Base-by-base conservation (phyloP, 2,329 filamentous ascomycete species). In the Diaporthe eres region DNA sequence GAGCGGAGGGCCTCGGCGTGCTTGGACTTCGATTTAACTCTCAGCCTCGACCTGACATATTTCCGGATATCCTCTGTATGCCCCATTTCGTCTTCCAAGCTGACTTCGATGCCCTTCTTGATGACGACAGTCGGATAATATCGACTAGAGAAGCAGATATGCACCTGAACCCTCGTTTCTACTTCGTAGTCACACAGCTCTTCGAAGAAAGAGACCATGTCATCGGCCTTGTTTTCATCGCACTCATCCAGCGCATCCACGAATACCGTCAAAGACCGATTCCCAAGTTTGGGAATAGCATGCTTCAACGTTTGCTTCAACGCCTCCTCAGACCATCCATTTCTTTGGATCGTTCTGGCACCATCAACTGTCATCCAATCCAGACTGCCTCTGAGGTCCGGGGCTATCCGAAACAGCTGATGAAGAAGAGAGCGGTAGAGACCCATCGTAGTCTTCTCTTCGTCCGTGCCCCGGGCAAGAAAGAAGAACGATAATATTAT, bases 191-290 rank as follows among this genome's bases (percentile, higher is more conserved):
- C 77, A 0, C 82, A 81, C 0, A 89, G 61, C 49, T n/a, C 77
- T 70, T 87, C 82, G 13, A 89, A 85, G 74, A 85, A 85, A 0
- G 78, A 55, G 2, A 88, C 79, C 84, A 89, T 87, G 0, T 85
- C 82, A 44, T 81, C 82, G 4, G 86, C 79, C 51, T 89, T 79
- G 4, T 80, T 72, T 71, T 87, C 84, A 17, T 85, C 81, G 74
- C 87, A 88, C 77, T 89, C 88, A 58, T 90, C 87, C 0, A 89
- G 80, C 0, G 87, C 87, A 72, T 88, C 87, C 1, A 85, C 77
- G 17, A 82, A 84, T 0, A 79, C 78, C 44, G 53, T 15, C 72
- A 31, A 2, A 10, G n/a, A 34, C 55, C 57, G 31, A 6, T 61
- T 17, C 2, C 74, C 75, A 55, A 80, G 74, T 10, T n/a, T 31